Base-by-base conservation (phyloP, 768 basidiomycete species). In the Megacollybia marginata region DNA sequence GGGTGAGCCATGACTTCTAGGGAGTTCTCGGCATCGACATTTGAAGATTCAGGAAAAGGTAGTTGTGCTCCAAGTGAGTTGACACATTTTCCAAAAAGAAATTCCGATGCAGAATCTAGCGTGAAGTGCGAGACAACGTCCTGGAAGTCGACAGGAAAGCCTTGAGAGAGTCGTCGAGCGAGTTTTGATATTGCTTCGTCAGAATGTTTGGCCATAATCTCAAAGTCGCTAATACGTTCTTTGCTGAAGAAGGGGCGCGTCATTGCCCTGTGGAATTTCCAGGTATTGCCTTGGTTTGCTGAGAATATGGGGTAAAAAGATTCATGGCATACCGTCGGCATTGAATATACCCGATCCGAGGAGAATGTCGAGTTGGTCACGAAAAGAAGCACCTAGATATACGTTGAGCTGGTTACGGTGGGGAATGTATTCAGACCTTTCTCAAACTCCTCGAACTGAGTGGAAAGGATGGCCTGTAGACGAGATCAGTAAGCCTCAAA, bases 251-350 rank as follows among this genome's bases (percentile, higher is more conserved):
- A 86, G 0, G 85, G 85, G 0, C 85, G 76, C 0, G 82, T 80
- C 69, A 88, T 82, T 4, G 71, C 57, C 9, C 84, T 78, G 59
- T 86, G 83, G 55, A 83, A 76, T 80, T 81, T 87, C 85, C 85
- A 87, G 63, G 78, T 70, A 1, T 83, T 79, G n/a, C 82, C 82
- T 82, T 32, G 48, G 12, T 5, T 47, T 45, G 4, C 15, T 50
- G 1, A 44, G 32, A 3, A 18, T 18, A 40, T 19, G 43, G 38
- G 31, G 34, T 34, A 40, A 50, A 57, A 15, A 43, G 28, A 33
- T 18, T 12, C 42, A 33, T 44, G 7, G 55, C 65, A 12, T 54
- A 76, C 79, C 81, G 61, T 83, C 78, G 2, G 73, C 71, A 54
- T 78, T 79, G 62, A 83, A 85, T 0, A 83, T 74, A 0, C 82